Conservation (phyloP, 1,284 basidiomycete genomes). For the Fistulinella cinereoalba region DNA sequence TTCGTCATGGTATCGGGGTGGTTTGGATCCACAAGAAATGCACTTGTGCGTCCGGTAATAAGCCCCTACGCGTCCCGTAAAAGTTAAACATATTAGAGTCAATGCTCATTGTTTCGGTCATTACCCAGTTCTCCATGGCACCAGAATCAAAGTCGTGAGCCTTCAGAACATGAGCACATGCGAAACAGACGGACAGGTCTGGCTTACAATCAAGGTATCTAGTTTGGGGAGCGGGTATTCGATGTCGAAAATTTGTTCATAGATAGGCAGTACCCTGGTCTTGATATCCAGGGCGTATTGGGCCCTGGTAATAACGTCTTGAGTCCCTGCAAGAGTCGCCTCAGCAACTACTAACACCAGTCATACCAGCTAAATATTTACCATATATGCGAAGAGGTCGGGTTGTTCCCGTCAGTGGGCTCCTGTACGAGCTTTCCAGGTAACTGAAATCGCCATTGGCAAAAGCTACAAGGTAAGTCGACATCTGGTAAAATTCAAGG, state of each 20-base stretch:
- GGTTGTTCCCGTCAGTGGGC: slow-evolving; percentile 79
- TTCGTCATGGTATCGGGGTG: slow-evolving; percentile 75
- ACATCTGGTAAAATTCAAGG: slow-evolving; percentile 50
- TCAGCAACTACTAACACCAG: neutral
- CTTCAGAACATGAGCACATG: slow-evolving; percentile 29
- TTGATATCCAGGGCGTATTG: slow-evolving; percentile 89
- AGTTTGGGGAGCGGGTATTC: slow-evolving; percentile 92
- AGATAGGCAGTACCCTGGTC: slow-evolving; percentile 83
- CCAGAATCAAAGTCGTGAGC: slow-evolving; percentile 87
- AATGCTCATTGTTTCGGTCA: neutral
- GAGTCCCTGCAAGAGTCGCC: slow-evolving; percentile 66
- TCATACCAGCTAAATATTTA: slow-evolving; percentile 33
- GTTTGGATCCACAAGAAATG: slow-evolving; percentile 80
- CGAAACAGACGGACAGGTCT: neutral
- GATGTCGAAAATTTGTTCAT: slow-evolving; percentile 90
- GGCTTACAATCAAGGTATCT: slow-evolving; percentile 76
- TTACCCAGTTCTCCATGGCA: slow-evolving; percentile 92
- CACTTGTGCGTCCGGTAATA: slow-evolving; percentile 86
- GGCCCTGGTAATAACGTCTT: slow-evolving; percentile 81
- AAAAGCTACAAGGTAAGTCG: slow-evolving; percentile 89
- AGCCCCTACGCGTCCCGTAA: slow-evolving; percentile 52
- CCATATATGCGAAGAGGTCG: slow-evolving; percentile 86
- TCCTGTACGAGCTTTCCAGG: slow-evolving; percentile 75
- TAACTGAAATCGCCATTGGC: slow-evolving; percentile 83
- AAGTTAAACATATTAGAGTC: neutral